A percentile compares a stretch with the other conserved stretches of the same genome.
Evolutionary conservation across 208 protist species (phyloP).

Genomic region (Crithidia acanthocephali): DNA sequence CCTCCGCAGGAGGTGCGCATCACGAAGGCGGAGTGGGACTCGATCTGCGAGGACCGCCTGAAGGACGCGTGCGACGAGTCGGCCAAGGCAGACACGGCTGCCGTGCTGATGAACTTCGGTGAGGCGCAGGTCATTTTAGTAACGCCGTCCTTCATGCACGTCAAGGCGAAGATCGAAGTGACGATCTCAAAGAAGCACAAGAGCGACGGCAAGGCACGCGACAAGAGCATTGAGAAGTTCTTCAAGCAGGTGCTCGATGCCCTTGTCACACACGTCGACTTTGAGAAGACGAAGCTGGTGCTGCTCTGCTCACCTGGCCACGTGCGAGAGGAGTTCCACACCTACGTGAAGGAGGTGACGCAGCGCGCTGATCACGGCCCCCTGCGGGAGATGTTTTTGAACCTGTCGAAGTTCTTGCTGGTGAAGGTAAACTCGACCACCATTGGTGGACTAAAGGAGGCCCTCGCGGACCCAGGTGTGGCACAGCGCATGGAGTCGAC

Average conservation of each 20-base stretch:
- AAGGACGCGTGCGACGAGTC: conserved; percentile 80
- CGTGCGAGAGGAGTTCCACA: conserved; percentile 89
- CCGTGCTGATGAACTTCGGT: conserved; percentile 96
- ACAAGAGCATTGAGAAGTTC: conserved; percentile 94
- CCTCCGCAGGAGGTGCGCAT: conserved; percentile 91
- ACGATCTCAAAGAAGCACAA: conserved; percentile 89
- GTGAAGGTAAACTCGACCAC: conserved; percentile 91
- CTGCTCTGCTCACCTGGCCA: conserved; percentile 96
- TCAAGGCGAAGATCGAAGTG: conserved; percentile 90
- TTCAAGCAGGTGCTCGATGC: conserved; percentile 93
- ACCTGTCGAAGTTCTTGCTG: conserved; percentile 93
- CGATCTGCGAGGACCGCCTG: conserved; percentile 54
- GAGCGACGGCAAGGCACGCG: conserved; percentile 75
- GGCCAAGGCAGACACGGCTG: conserved; percentile 88
- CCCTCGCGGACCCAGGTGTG: conserved; percentile 87
- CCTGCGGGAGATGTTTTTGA: conserved; percentile 69
- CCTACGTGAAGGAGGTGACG: conserved; percentile 53
- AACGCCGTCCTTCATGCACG: conserved; percentile 92
- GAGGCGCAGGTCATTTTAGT: conserved; percentile 94
- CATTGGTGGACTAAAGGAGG: conserved; percentile 85
- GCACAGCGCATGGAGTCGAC: conserved; percentile 82
- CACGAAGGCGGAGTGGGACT: conserved; percentile 94
- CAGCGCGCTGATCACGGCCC: conserved; percentile 57
- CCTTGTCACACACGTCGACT: conserved; percentile 90
- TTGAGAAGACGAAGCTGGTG: conserved; percentile 94